Conservation (phyloP, 1,139 yeast species). For the Hansenula lynferdii region DNA sequence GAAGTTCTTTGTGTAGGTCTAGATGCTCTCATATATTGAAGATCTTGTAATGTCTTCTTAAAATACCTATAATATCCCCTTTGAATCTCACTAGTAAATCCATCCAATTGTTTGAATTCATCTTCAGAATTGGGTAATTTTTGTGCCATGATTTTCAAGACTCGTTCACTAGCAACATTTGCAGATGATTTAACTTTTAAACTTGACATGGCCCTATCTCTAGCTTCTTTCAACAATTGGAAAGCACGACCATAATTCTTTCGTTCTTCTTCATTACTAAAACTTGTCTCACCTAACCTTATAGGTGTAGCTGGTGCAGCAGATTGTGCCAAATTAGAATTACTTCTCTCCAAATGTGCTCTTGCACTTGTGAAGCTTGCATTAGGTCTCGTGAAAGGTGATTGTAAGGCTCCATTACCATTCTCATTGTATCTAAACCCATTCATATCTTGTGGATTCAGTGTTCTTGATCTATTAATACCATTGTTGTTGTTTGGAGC, state of each 20-base stretch:
- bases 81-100: slow-evolving; percentile 34
- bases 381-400: no score
- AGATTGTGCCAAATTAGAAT: slow-evolving; percentile 10
- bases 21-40: slow-evolving; percentile 27
- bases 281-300: slow-evolving; percentile 19
- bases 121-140: slow-evolving; percentile 47
- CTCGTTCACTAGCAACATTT: slow-evolving; percentile 42
- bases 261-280: slow-evolving; percentile 23
- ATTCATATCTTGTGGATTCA: slow-evolving; percentile 10
- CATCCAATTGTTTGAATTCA: slow-evolving; percentile 43
- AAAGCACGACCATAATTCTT: slow-evolving; percentile 24
- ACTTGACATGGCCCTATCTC: slow-evolving; percentile 41
- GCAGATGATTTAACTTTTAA: slow-evolving; percentile 26
- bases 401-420: no score
- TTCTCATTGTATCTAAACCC: slow-evolving; percentile 8
- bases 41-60: slow-evolving; percentile 35
- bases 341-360: slow-evolving; percentile 22
- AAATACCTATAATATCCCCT: slow-evolving; percentile 42
- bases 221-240: slow-evolving; percentile 38
- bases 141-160: slow-evolving; percentile 51
- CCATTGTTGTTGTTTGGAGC: slow-evolving; percentile 7
- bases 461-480: slow-evolving; percentile 4
- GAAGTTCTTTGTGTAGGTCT: not conserved
- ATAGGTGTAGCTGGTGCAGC: slow-evolving; percentile 16
- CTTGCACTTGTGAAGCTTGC: slow-evolving; percentile 25